Conservation (phyloP, 2,329 filamentous ascomycete genomes). For the Lachnellula subtilissima region DNA sequence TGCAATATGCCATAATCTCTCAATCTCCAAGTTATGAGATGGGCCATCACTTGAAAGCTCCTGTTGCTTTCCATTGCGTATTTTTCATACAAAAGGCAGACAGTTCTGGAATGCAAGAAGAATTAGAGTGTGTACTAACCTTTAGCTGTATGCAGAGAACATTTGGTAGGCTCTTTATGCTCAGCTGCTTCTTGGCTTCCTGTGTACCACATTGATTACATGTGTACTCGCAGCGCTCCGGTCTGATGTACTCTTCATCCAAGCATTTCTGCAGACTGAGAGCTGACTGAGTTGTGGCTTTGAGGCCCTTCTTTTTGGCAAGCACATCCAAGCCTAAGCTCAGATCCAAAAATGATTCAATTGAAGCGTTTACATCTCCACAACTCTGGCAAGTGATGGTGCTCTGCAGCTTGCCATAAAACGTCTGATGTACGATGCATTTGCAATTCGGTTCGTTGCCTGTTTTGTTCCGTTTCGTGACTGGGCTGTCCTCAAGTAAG, state of each 20-base stretch:
- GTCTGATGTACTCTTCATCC: conserved; percentile 78
- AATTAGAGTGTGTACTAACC: conserved; percentile 42
- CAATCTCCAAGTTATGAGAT: too few species aligned
- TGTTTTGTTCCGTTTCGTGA: conserved; percentile 22
- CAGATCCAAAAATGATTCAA: conserved; percentile 87
- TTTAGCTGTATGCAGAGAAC: conserved; percentile 91
- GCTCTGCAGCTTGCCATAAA: conserved; percentile 86
- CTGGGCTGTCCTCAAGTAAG: conserved; percentile 18
- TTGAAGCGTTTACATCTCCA: conserved; percentile 72
- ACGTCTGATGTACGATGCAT: conserved; percentile 91
- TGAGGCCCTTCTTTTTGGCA: conserved; percentile 57
- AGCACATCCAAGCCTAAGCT: conserved; percentile 78
- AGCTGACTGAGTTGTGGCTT: conserved; percentile 33
- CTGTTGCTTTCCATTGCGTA: too few species aligned
- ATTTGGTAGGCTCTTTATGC: conserved; percentile 79
- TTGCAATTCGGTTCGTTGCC: conserved; percentile 50
- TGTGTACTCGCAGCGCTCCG: conserved; percentile 84
- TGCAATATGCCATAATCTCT: too few species aligned
- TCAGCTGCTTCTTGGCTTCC: conserved; percentile 78
- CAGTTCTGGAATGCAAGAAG: not conserved
- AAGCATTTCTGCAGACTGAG: conserved; percentile 69
- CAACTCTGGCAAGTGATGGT: conserved; percentile 90
- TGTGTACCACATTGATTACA: conserved; percentile 76
- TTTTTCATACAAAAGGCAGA: not conserved
- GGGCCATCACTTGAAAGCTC: not conserved